These are phyloP conservation scores for Fraxinus americana DNA, from an alignment of 257 asterid genomes.

Conservation along the genomic window DNA sequence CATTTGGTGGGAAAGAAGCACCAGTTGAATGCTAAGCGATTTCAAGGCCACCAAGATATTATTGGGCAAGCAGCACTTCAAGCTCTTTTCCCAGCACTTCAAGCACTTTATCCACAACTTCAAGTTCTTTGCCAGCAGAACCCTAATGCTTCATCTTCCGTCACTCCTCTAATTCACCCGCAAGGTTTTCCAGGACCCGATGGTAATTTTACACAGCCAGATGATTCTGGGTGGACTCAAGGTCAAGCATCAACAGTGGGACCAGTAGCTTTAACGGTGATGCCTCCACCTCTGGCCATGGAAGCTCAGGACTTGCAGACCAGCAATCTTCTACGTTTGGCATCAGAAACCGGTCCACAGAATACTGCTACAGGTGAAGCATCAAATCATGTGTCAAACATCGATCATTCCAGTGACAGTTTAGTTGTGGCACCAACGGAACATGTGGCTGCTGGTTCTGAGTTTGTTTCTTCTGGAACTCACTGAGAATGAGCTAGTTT, in stretches of 20 bases:
- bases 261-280: conserved; percentile 8
- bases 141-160: conserved; percentile 32
- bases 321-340: conserved; percentile 14
- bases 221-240: conserved; percentile 23
- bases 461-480: conserved; percentile 18
- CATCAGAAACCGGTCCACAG: conserved; percentile 18
- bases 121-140: conserved; percentile 34
- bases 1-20: conserved; percentile 70
- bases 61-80: conserved; percentile 47
- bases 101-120: conserved; percentile 37
- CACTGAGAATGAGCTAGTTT: not conserved
- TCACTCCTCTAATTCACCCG: conserved; percentile 30
- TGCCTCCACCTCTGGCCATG: conserved; percentile 3
- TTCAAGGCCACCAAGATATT: conserved; percentile 42
- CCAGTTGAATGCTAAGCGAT: conserved; percentile 51
- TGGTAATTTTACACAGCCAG: conserved; percentile 29
- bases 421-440: conserved; percentile 16
- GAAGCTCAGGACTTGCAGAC: not conserved
- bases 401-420: not conserved
- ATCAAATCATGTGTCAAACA: not conserved
- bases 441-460: conserved; percentile 1
- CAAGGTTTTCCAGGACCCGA: conserved; percentile 33
- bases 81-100: conserved; percentile 43
- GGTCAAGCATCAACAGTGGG: conserved; percentile 22
- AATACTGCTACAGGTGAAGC: conserved; percentile 8